Evolutionary conservation across 2,329 filamentous ascomycete genomes (phyloP).

Genomic region (Macrophomina pseudophaseolina): DNA sequence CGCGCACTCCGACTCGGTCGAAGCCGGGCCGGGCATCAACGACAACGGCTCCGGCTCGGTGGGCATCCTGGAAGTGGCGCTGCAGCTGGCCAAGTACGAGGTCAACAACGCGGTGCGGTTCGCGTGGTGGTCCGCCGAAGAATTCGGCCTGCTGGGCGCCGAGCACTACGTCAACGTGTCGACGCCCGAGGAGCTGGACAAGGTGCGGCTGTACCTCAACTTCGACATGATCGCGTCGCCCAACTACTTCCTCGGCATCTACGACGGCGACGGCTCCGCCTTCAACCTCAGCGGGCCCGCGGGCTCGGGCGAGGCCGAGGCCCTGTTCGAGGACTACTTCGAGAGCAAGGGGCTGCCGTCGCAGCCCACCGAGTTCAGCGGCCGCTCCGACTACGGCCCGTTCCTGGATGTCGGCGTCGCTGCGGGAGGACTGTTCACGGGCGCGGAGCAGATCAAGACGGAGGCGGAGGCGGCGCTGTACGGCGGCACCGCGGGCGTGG

Average conservation of each 20-base stretch:
- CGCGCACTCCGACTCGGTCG: conserved; percentile 66
- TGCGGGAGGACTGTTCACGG: conserved; percentile 76
- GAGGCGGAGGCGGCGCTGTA: conserved; percentile 68
- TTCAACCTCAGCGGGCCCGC: conserved; percentile 61
- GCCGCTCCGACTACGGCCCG: conserved; percentile 78
- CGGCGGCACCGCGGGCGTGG: conserved; percentile 69
- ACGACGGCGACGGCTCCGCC: conserved; percentile 62
- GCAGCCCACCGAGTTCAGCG: conserved; percentile 76
- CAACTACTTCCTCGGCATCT: conserved; percentile 63
- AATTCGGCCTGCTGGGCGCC: conserved; percentile 67
- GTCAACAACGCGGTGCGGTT: conserved; percentile 75
- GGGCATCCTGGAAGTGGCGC: conserved; percentile 63
- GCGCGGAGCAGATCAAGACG: conserved; percentile 78
- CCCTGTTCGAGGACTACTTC: conserved; percentile 73
- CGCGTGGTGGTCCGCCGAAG: conserved; percentile 67
- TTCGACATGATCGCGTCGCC: conserved; percentile 73
- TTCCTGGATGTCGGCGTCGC: conserved; percentile 77
- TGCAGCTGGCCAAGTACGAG: conserved; percentile 70
- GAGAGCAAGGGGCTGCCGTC: conserved; percentile 63
- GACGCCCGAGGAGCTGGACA: conserved; percentile 56
- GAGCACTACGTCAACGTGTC: conserved; percentile 61
- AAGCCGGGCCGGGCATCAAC: conserved; percentile 73
- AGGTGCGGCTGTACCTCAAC: conserved; percentile 71
- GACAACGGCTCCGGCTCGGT: conserved; percentile 75
- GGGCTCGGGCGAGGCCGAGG: conserved; percentile 71